Evolutionary conservation across 176 grass and related monocot species (phyloP), one percentile per base, ranked within the genome.

Genomic region (Carex parvula): DNA sequence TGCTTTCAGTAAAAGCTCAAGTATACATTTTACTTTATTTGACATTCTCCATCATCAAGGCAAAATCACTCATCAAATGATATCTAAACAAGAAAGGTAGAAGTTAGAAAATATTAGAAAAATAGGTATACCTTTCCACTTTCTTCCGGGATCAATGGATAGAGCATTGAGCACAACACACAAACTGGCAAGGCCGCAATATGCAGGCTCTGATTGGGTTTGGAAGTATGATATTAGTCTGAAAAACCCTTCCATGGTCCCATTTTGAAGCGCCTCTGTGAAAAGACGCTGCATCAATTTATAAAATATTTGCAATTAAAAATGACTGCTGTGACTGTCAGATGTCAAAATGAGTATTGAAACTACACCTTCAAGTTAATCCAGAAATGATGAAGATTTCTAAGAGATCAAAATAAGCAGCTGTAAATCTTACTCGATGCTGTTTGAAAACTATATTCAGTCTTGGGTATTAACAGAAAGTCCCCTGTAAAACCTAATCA

Each of bases 201-300:
- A 87, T 46, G 85, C 85, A 69, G 85, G 85, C 30, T 90, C 85
- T 10, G 89, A 94, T 82, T 90, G 89, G 24, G 85, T 87, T 81
- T 87, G 85, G 57, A 87, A 90, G 74, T 87, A 84, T 3, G 85
- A 87, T 81, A 87, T 84, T 46, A 90, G 71, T 46, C 72, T 90
- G 59, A 90, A 90, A 55, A 90, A 90, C 17, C 85, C 85, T 57
- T 77, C 89, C 89, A 90, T 87, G 26, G 89, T 90, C 72, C 89
- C 89, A 84, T 21, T 54, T 82, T 87, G 82, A 68, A 87, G 85
- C 2, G 89, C 81, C 44, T 90, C 85, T 29, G 55, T 82, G 74
- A 90, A 90, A 32, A 90, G 83, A 20, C 14, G 14, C 89, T 90
- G 81, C 18, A 82, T 65, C n/a, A 66, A 76, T 77, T 32, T 56